Conservation (phyloP, 2,329 filamentous ascomycete species). For the Nothopassalora personata region DNA sequence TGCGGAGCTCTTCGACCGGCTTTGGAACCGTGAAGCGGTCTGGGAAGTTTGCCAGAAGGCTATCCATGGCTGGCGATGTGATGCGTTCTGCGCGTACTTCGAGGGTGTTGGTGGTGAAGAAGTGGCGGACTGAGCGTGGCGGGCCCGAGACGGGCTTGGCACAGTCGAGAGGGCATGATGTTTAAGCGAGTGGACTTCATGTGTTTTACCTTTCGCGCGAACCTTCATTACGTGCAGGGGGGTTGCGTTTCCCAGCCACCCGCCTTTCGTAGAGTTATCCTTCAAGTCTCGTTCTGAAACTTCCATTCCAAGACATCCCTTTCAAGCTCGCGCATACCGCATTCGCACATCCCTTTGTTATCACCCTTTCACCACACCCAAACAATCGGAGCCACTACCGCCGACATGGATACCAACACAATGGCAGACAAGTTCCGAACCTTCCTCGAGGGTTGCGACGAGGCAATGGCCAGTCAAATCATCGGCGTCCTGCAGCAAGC, state of each 20-base stretch:
- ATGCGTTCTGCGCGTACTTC: too few relatives aligned
- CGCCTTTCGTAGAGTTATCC: too few relatives aligned
- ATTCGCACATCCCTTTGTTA: conserved; percentile 27
- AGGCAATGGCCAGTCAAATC: conserved; percentile 14
- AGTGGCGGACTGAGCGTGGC: too few relatives aligned
- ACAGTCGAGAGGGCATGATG: too few relatives aligned
- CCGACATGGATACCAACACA: conserved; percentile 19
- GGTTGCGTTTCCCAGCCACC: too few relatives aligned
- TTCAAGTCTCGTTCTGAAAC: too few relatives aligned
- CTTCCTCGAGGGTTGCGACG: conserved; percentile 14
- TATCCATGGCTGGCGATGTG: neutral
- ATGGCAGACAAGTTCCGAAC: conserved; percentile 14
- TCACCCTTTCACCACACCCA: conserved; percentile 21
- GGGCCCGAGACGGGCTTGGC: too few relatives aligned
- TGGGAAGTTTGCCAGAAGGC: neutral
- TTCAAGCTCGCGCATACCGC: conserved; percentile 18
- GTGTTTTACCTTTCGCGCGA: too few relatives aligned
- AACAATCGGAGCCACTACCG: conserved; percentile 23
- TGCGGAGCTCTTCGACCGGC: neutral
- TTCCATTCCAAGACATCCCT: too few relatives aligned
- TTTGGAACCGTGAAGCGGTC: neutral
- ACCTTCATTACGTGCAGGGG: too few relatives aligned
- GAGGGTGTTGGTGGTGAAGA: too few relatives aligned
- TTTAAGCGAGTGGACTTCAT: too few relatives aligned
- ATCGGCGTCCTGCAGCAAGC: conserved; percentile 11